A percentile compares a stretch with the other conserved stretches of the same genome.
Conservation (phyloP, 345 rosid species). For the Rhodamnia rubescens region DNA sequence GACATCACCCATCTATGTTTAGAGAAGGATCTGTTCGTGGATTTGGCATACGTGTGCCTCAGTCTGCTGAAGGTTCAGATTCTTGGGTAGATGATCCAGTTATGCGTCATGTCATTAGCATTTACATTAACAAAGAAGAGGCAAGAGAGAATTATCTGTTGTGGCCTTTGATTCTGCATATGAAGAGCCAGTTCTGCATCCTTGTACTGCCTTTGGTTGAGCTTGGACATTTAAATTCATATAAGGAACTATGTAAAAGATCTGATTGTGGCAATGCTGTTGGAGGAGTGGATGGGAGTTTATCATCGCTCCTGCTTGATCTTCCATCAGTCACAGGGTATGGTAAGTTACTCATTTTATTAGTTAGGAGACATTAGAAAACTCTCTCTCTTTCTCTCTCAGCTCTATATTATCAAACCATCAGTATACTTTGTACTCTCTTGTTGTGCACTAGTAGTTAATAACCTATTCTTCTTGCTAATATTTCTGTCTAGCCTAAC, state of each 20-base stretch:
- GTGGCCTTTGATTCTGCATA: conserved; percentile 79
- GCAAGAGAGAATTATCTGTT: conserved; percentile 33
- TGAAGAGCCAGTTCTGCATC: conserved; percentile 45
- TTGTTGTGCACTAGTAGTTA: not conserved
- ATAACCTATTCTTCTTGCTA: no score
- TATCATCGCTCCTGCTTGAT: conserved; percentile 78
- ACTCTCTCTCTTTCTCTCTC: not conserved
- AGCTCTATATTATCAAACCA: no score
- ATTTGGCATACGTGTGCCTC: conserved; percentile 57
- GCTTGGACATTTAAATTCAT: conserved; percentile 51
- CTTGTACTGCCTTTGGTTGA: conserved; percentile 73
- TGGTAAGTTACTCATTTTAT: conserved; percentile 34
- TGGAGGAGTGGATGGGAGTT: conserved; percentile 45
- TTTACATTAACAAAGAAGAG: conserved; percentile 28
- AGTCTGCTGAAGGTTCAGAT: conserved; percentile 69
- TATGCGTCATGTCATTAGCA: conserved; percentile 64
- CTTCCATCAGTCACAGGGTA: conserved; percentile 96
- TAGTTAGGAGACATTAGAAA: not conserved
- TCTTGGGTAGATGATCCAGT: conserved; percentile 97
- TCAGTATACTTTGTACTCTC: not conserved
- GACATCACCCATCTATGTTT: not conserved
- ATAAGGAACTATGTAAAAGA: conserved; percentile 36
- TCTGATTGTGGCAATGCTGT: conserved; percentile 80
- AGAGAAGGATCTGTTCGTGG: conserved; percentile 86
- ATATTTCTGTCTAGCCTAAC: not conserved